Conservation (phyloP, 257 asterid genomes). For the Linderniella brevidens region DNA sequence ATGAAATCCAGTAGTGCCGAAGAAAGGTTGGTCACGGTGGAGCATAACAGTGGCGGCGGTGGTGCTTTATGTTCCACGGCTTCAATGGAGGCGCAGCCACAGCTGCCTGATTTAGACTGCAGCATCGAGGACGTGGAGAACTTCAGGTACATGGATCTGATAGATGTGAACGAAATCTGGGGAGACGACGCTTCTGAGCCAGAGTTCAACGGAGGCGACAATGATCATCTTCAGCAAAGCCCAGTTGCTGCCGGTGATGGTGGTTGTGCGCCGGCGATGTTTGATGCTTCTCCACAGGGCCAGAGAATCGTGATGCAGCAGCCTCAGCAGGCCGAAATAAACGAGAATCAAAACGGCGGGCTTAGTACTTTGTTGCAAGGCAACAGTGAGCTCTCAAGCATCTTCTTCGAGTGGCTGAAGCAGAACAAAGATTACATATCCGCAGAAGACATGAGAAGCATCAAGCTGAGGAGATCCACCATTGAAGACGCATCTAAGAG, state of each 20-base stretch:
- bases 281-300: too few relatives aligned
- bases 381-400: slow-evolving; percentile 40
- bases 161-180: slow-evolving; percentile 41
- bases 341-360: slow-evolving; percentile 8
- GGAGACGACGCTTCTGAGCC: too few relatives aligned
- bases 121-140: slow-evolving; percentile 31
- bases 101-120: slow-evolving; percentile 1
- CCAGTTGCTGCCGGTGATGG: too few relatives aligned
- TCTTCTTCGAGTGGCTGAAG: slow-evolving; percentile 80
- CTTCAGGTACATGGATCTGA: slow-evolving; percentile 60
- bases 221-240: too few relatives aligned
- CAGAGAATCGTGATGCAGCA: too few relatives aligned
- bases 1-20: slow-evolving; percentile 20
- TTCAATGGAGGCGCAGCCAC: slow-evolving; percentile 18
- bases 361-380: slow-evolving; percentile 30
- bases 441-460: slow-evolving; percentile 71
- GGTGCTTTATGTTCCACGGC: slow-evolving; percentile 7
- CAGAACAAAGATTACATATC: slow-evolving; percentile 58
- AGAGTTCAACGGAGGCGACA: too few relatives aligned
- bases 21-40: too few relatives aligned
- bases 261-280: too few relatives aligned
- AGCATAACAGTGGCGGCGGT: background rate
- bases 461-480: slow-evolving; percentile 68
- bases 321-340: background rate
- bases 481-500: slow-evolving; percentile 63